Base-by-base conservation (phyloP, 2,329 filamentous ascomycete species). In the Bipolaris sorokiniana region DNA sequence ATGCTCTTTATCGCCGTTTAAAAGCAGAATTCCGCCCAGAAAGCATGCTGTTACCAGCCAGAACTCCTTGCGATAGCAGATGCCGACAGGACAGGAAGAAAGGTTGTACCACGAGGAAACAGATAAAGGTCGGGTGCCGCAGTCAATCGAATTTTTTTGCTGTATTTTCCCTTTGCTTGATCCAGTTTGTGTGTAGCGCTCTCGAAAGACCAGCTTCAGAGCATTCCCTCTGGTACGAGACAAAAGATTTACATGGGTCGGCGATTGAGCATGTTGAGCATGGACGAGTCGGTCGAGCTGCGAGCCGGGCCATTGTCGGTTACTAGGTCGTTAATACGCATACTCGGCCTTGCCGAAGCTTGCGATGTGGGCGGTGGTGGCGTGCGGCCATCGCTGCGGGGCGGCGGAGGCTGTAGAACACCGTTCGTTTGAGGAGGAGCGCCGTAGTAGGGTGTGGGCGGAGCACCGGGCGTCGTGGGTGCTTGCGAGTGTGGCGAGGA, bases 271-370 rank as follows among this genome's bases (percentile, higher is more conserved):
- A 76, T 75, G 63, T 76, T 78, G 45, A 79, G 72, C 77, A 79
- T 79, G 55, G 74, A 72, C 41, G 74, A 77, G 62, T 79, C 77
- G 56, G 76, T 77, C 36, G 75, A 74, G 66, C 75, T 79, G 62
- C 77, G 68, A 54, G 67, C 68, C 36, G 69, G 68, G 28, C 72
- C 71, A 51, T 67, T 76, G 55, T 75, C 75, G 62, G 65, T 76
- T 31, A 78, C 76, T 15, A 78, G 74, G 45, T 77, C 75, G 56
- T 73, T 77, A 67, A 77, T 79, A 56, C 76, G 79, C 76, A 77
- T 79, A 62, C 75, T 74, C 38, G 74, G 69, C 50, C 73, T 59
- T 63, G 65, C 66, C 60, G 70, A 55, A 54, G 68, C 56, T 60
- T 72, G 66, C 31, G 74, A 69, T 59, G 48, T 74, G 45, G 68